A percentile compares a stretch with the other conserved stretches of the same genome.
Evolutionary conservation across 2,329 filamentous ascomycete species (phyloP).

Genomic region (Fusarium praegraminearum): DNA sequence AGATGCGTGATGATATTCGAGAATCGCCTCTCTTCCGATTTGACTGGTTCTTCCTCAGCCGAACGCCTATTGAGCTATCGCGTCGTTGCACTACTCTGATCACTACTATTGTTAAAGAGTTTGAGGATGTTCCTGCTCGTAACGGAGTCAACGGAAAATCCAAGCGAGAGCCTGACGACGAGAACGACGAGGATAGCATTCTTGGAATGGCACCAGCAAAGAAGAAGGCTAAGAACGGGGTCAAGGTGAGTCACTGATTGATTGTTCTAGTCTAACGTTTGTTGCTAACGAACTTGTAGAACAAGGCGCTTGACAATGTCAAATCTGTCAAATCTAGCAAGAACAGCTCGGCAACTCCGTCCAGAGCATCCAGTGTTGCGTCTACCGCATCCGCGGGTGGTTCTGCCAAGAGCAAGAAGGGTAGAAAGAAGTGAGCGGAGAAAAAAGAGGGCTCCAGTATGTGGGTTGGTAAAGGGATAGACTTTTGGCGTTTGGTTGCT

Average conservation of each 20-base stretch:
- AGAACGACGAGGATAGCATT: constrained; percentile 85
- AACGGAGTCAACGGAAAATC: constrained; percentile 75
- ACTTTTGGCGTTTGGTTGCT: constrained; percentile 48
- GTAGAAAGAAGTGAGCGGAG: constrained; percentile 49
- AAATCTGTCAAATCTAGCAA: constrained; percentile 88
- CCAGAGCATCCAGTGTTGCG: constrained; percentile 87
- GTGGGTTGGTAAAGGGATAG: constrained; percentile 30
- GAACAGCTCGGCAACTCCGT: constrained; percentile 79
- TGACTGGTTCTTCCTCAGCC: constrained; percentile 98
- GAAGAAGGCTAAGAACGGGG: constrained; percentile 92
- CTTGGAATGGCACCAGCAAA: constrained; percentile 86
- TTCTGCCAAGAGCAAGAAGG: constrained; percentile 65
- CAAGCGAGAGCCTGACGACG: constrained; percentile 82
- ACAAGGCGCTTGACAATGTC: constrained; percentile 91
- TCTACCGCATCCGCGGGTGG: constrained; percentile 73
- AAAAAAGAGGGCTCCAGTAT: constrained; percentile 4
- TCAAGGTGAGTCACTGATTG: constrained; percentile 73
- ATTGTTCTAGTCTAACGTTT: not conserved
- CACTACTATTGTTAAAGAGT: constrained; percentile 94
- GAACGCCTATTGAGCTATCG: constrained; percentile 91
- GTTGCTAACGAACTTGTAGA: constrained; percentile 65
- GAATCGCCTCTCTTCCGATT: constrained; percentile 96
- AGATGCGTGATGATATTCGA: constrained; percentile 96
- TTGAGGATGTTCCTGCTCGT: constrained; percentile 75
- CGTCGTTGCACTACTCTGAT: constrained; percentile 93